Conservation (phyloP, 345 rosid genomes). For the Salix udensis region DNA sequence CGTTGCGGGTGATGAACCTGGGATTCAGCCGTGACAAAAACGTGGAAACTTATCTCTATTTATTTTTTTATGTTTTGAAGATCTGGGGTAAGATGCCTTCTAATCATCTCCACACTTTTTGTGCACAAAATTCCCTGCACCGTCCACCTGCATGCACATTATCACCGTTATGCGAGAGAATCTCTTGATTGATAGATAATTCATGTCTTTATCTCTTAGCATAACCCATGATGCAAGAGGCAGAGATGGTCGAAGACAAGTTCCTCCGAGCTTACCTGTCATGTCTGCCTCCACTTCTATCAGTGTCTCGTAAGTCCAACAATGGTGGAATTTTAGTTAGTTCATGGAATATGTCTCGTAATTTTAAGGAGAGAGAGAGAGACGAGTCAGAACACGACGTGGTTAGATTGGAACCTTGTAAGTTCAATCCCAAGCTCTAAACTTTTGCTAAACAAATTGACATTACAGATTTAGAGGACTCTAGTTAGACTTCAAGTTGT, state of each 20-base stretch:
- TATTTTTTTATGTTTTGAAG: background rate
- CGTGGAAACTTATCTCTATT: background rate
- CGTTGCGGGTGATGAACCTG: too few relatives aligned
- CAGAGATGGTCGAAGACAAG: background rate
- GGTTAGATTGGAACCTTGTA: background rate
- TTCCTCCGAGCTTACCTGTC: constrained; percentile 11
- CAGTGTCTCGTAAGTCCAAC: background rate
- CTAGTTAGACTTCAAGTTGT: background rate
- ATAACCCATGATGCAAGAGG: background rate
- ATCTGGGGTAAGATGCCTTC: background rate
- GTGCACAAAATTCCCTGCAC: background rate
- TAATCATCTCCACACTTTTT: background rate
- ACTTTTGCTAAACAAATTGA: background rate
- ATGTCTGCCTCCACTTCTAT: background rate
- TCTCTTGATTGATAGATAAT: background rate
- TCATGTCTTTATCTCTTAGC: background rate
- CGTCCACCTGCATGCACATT: background rate
- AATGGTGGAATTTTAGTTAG: background rate
- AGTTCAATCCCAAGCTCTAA: background rate
- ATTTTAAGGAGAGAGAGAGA: background rate
- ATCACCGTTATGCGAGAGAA: background rate
- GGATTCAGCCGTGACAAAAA: background rate
- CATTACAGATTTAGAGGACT: background rate
- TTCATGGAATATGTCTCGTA: background rate
- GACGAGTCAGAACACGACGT: background rate